These are phyloP conservation scores for Phytophthora macrochlamydospora DNA, from an alignment of 352 stramenopile species.

Conservation along the genomic window DNA sequence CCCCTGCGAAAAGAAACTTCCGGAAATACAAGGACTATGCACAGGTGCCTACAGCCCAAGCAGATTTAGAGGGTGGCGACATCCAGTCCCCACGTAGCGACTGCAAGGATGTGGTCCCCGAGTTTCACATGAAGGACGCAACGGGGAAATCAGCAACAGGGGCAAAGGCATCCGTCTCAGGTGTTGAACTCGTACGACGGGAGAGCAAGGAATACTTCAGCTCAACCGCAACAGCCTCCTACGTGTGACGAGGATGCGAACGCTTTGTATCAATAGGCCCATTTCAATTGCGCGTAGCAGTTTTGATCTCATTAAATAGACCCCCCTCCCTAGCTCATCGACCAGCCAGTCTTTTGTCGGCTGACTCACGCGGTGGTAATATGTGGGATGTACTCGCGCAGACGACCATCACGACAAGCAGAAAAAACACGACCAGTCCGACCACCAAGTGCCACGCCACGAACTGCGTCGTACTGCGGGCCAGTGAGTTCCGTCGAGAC, in stretches of 20 bases:
- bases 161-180: slow-evolving; percentile 30
- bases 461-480: slow-evolving; percentile 71
- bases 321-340: slow-evolving; percentile 5
- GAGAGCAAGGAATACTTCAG: slow-evolving; percentile 68
- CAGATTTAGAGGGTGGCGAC: slow-evolving; percentile 26
- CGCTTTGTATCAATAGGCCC: slow-evolving; percentile 39
- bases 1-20: slow-evolving; percentile 12
- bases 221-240: slow-evolving; percentile 18
- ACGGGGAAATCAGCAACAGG: slow-evolving; percentile 21
- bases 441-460: slow-evolving; percentile 41
- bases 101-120: slow-evolving; percentile 22
- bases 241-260: slow-evolving; percentile 39
- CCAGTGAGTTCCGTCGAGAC: slow-evolving; percentile 60
- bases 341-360: slow-evolving; percentile 5
- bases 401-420: slow-evolving; percentile 62
- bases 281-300: slow-evolving; percentile 22
- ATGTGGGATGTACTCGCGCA: slow-evolving; percentile 71
- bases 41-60: slow-evolving; percentile 35
- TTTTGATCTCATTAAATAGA: slow-evolving; percentile 40
- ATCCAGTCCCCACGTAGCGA: slow-evolving; percentile 14
- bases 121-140: slow-evolving; percentile 45
- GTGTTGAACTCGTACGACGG: slow-evolving; percentile 51
- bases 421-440: slow-evolving; percentile 53
- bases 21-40: slow-evolving; percentile 36
- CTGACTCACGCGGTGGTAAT: slow-evolving; percentile 23